Conservation (phyloP, 768 basidiomycete species). For the Asterophora lycoperdoides region DNA sequence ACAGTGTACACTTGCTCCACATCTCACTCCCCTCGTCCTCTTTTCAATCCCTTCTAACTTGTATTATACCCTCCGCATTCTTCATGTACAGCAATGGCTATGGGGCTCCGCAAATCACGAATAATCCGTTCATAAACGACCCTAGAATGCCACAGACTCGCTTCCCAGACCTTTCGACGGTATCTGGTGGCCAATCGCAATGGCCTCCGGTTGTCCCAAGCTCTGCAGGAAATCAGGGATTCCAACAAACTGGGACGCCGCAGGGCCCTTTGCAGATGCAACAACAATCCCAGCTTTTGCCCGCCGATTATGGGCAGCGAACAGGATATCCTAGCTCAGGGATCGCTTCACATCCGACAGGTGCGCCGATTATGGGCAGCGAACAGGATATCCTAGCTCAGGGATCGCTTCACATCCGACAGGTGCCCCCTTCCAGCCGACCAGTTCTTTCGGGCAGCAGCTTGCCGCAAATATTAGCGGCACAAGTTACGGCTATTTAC, state of each 20-base stretch:
- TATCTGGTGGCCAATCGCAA: conserved; percentile 30
- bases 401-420: conserved; percentile 20
- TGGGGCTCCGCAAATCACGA: conserved; percentile 38
- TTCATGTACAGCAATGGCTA: conserved; percentile 43
- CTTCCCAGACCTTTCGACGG: conserved; percentile 57
- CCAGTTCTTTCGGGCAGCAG: conserved; percentile 57
- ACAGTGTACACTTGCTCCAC: too few relatives aligned
- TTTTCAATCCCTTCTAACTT: not conserved
- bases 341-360: conserved; percentile 20
- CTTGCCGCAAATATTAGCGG: conserved; percentile 35
- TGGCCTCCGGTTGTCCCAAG: conserved; percentile 29
- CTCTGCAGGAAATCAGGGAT: conserved; percentile 19
- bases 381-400: conserved; percentile 8
- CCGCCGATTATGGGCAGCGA: conserved; percentile 6
- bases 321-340: conserved; percentile 10
- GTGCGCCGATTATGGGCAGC: conserved; percentile 11
- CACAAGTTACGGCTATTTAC: conserved; percentile 37
- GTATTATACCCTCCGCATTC: conserved; percentile 10
- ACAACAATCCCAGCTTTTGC: conserved; percentile 29
- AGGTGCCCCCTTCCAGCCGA: conserved; percentile 39
- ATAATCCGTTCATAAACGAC: conserved; percentile 68
- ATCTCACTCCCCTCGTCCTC: not conserved
- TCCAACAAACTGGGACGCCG: conserved; percentile 28
- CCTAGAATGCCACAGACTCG: conserved; percentile 45
- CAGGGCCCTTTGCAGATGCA: conserved; percentile 34